Evolutionary conservation across 2,329 filamentous ascomycete species (phyloP), one percentile per base, ranked within the genome.

Genomic region (Phyllosticta capitalensis): DNA sequence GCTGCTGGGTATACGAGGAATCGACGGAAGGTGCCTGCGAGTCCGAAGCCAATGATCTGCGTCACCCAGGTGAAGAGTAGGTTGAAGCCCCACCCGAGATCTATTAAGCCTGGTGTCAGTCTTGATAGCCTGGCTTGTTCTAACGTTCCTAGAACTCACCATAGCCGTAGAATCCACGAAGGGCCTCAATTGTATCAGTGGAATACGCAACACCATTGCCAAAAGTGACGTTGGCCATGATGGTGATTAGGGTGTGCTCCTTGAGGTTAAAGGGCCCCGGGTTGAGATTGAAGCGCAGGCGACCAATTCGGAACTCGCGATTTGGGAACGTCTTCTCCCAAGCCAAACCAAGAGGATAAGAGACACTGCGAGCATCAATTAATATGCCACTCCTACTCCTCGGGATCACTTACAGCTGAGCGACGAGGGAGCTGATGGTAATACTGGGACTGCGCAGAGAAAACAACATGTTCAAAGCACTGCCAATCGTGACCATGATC

Each of bases 181-280:
- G 33, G 6, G 58, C 53, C 30, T 60, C 58, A 10, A 60, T 60
- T 4, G 58, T 60, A 49, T 60, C 58, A 1, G 58, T 60, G 4
- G 26, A 87, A 1, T 87, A 90, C 1, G 86, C 86, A 65, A 90
- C 90, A 3, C 86, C 85, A 5, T 72, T 66, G 6, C 67, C 66
- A 38, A 68, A 69, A 7, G 66, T 66, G 22, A 68, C 69, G 68
- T 84, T 84, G 2, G 82, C 83, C 83, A 86, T 85, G 67, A 83
- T 79, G 24, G 83, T 81, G 64, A 84, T 83, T 38, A 84, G 73
- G 54, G 82, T 79, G 65, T 84, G 82, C 67, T 85, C 82, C 72
- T 84, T 85, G 69, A 78, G 79, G 69, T 83, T 85, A 72, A 84
- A 85, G 14, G 77, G 79, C 14, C 81, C 81, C 0, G 82, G 71